These are phyloP conservation scores for Eragrostis curvula DNA, from an alignment of 176 grass and related monocot genomes.

Conservation along the genomic window DNA sequence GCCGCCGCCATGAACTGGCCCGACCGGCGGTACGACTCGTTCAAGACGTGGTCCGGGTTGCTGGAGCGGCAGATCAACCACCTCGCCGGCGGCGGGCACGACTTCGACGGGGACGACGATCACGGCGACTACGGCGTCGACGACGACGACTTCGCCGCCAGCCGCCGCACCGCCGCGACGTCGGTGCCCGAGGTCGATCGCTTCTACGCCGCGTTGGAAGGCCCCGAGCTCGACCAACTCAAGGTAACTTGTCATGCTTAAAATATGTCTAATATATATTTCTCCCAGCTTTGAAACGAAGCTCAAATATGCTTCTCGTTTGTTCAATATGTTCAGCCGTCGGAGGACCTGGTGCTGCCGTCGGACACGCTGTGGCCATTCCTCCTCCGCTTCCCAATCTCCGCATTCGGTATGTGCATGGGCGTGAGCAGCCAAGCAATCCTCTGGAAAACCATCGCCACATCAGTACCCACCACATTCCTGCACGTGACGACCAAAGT, in stretches of 20 bases:
- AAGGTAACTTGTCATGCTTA: slow-evolving; percentile 30
- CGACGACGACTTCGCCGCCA: neutral
- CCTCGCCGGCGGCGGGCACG: slow-evolving; percentile 50
- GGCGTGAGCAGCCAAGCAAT: slow-evolving; percentile 73
- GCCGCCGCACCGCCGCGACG: neutral
- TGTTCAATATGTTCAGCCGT: slow-evolving; percentile 37
- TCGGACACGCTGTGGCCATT: slow-evolving; percentile 69
- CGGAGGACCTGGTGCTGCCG: slow-evolving; percentile 55
- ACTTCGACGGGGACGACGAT: slow-evolving; percentile 3
- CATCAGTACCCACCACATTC: slow-evolving; percentile 49
- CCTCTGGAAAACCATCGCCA: slow-evolving; percentile 56
- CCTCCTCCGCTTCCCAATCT: slow-evolving; percentile 69
- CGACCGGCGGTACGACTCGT: slow-evolving; percentile 69
- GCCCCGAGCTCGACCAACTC: slow-evolving; percentile 81
- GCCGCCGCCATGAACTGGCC: neutral
- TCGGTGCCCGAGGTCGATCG: slow-evolving; percentile 62
- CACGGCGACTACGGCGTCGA: too few species aligned
- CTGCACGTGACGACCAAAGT: slow-evolving; percentile 45
- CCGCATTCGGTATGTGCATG: slow-evolving; percentile 66
- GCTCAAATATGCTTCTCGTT: too few species aligned
- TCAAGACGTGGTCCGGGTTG: slow-evolving; percentile 87
- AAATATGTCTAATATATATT: too few species aligned
- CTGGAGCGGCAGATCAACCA: slow-evolving; percentile 75
- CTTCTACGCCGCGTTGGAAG: slow-evolving; percentile 83
- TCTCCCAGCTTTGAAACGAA: too few species aligned